phyloP scores from a whole-genome alignment of 768 basidiomycete species.

The Panaeolus cyanescens region DNA sequence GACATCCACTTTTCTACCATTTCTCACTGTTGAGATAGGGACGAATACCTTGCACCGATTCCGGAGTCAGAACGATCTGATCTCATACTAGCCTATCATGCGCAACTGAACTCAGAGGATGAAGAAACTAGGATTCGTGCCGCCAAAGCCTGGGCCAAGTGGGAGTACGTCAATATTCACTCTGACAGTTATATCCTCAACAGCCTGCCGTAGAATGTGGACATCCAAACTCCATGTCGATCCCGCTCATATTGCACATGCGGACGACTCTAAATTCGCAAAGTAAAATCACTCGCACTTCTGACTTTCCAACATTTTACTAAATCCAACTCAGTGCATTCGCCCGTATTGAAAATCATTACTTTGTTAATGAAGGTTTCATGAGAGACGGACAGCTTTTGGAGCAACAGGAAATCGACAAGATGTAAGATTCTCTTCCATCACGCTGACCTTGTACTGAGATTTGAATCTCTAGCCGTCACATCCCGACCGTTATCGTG shows the following conservation, averaged over 20 bases:
- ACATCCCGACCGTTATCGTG: conserved; percentile 81
- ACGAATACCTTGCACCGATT: conserved; percentile 79
- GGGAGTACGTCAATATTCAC: conserved; percentile 67
- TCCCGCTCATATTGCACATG: conserved; percentile 64
- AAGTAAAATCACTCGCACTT: conserved; percentile 46
- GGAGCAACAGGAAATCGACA: conserved; percentile 81
- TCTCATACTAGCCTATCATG: conserved; percentile 83
- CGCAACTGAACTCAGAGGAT: conserved; percentile 72
- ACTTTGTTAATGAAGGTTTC: conserved; percentile 85
- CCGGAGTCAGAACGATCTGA: conserved; percentile 80
- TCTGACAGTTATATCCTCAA: not conserved
- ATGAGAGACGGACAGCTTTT: conserved; percentile 88
- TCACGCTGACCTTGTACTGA: not conserved
- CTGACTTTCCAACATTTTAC: conserved; percentile 1
- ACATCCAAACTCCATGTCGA: conserved; percentile 78
- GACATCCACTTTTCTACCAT: not conserved
- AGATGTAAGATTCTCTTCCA: conserved; percentile 61
- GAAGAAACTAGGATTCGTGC: conserved; percentile 64
- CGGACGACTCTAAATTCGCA: conserved; percentile 74
- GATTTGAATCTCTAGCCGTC: conserved; percentile 58
- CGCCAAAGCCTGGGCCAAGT: conserved; percentile 86
- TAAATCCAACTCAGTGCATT: conserved; percentile 61
- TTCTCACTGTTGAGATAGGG: conserved; percentile 47
- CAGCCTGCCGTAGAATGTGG: conserved; percentile 60
- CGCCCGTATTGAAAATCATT: conserved; percentile 89